Base-by-base conservation (phyloP, 306 rosid species). In the Castanea mollissima region DNA sequence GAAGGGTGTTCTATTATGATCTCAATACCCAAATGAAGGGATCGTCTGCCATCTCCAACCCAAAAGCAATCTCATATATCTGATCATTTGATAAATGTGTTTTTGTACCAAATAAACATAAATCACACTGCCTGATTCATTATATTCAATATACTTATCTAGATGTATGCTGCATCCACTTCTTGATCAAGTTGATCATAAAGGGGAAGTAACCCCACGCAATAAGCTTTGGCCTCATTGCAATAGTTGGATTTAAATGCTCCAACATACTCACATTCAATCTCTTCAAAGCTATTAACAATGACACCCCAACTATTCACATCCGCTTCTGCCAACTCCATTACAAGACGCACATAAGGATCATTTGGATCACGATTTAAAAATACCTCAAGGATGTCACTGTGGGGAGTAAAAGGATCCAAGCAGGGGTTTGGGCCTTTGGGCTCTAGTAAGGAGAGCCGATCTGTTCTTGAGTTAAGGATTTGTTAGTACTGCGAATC, bases 271-370 rank as follows among this genome's bases (percentile, higher is more conserved):
- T 56, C 76, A 2, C 49, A 20, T 29, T 84, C 87, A 0, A 84
- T 52, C 14, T 72, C 84, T 5, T 7, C 27, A 32, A 81, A 81
- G 57, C 71, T 85, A 32, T 81, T 85, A 9, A 52, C 83, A 18
- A 85, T 20, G 6, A 73, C 70, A 2, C 88, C 88, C 79, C 76
- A 81, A 32, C 85, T 80, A 13, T 76, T 80, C 12, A 9, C 3
- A 32, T 80, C 82, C 1, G 67, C 76, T 21, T 74, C 82, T 0
- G 18, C 78, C 1, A 60, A 10, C 35, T 81, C 85, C 2, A 6
- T 6, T 0, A 60, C 2, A 25, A 74, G 3, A 0, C 32, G 23
- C 7, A 31, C 0, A 35, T n/a, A 31, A 32, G 5, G 34, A 5
- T 4, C 34, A 32, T 32, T 31, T 32, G 34, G 69, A 20, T 83